Evolutionary conservation across 805 yeast species (phyloP).

Genomic region (Ogataea nitratoaversa): DNA sequence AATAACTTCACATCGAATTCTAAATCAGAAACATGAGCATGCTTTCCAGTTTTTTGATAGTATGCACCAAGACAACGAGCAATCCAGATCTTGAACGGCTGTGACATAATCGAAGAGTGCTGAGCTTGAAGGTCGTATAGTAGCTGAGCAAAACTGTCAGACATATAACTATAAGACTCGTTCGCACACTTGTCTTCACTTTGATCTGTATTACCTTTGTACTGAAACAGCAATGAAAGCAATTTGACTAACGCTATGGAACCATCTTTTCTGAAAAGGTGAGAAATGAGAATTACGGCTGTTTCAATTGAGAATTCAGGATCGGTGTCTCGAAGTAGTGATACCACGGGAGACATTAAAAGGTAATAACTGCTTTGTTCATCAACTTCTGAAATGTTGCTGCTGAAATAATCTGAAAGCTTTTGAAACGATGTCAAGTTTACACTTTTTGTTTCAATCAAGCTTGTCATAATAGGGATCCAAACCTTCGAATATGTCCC

Average conservation of each 20-base stretch:
- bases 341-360: background rate
- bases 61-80: conserved; percentile 28
- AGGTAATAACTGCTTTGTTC: background rate
- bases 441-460: conserved; percentile 4
- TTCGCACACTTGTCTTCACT: background rate
- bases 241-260: conserved; percentile 6
- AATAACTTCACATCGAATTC: conserved; percentile 18
- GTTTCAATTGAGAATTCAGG: background rate
- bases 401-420: conserved; percentile 2
- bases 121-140: conserved; percentile 17
- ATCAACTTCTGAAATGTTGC: background rate
- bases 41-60: conserved; percentile 25
- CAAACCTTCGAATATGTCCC: conserved; percentile 11
- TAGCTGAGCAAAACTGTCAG: conserved; percentile 11
- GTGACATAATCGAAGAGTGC: conserved; percentile 7
- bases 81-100: conserved; percentile 27
- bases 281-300: background rate
- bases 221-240: conserved; percentile 9
- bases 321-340: background rate
- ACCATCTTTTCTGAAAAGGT: background rate
- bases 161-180: background rate
- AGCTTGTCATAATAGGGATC: conserved; percentile 19
- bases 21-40: conserved; percentile 8
- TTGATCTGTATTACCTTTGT: background rate
- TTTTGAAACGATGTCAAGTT: background rate